A percentile compares a stretch with the other conserved stretches of the same genome.
These are phyloP conservation scores for Nigrograna mackinnonii DNA, from an alignment of 2,329 filamentous ascomycete genomes.

Conservation along the genomic window DNA sequence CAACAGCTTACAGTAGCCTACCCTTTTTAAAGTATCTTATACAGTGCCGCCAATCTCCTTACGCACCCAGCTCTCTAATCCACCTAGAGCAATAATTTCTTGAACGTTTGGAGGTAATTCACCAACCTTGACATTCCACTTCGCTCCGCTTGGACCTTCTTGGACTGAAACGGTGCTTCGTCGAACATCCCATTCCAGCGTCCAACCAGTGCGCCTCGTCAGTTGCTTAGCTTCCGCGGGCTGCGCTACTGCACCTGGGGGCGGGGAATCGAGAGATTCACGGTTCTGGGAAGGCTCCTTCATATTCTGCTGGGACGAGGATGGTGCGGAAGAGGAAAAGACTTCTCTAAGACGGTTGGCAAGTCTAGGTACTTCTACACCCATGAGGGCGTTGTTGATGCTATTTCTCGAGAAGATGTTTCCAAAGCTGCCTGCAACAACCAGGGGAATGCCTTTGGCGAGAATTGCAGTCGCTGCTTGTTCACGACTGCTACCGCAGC, in stretches of 20 bases:
- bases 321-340: slow-evolving; percentile 47
- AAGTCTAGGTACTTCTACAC: slow-evolving; percentile 70
- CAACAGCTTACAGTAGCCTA: too few species aligned
- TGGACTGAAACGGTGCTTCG: slow-evolving; percentile 71
- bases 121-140: slow-evolving; percentile 80
- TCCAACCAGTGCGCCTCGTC: slow-evolving; percentile 82
- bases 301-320: slow-evolving; percentile 42
- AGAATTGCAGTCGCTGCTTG: slow-evolving; percentile 88
- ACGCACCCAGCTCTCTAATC: slow-evolving; percentile 83
- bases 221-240: slow-evolving; percentile 56
- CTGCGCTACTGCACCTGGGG: slow-evolving; percentile 37
- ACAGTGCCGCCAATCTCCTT: slow-evolving; percentile 58
- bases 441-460: slow-evolving; percentile 77
- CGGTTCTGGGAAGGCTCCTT: slow-evolving; percentile 56
- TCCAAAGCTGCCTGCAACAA: slow-evolving; percentile 78
- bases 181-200: slow-evolving; percentile 76
- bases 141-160: slow-evolving; percentile 68
- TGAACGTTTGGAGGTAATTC: slow-evolving; percentile 86
- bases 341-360: slow-evolving; percentile 67
- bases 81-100: slow-evolving; percentile 62
- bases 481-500: slow-evolving; percentile 78
- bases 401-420: slow-evolving; percentile 82
- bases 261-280: slow-evolving; percentile 55
- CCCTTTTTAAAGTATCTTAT: slow-evolving; percentile 12
- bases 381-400: slow-evolving; percentile 79